Evolutionary conservation across 495 filamentous ascomycete genomes (phyloP), one percentile per base, ranked within the genome.

Genomic region (Immersiella caudata): DNA sequence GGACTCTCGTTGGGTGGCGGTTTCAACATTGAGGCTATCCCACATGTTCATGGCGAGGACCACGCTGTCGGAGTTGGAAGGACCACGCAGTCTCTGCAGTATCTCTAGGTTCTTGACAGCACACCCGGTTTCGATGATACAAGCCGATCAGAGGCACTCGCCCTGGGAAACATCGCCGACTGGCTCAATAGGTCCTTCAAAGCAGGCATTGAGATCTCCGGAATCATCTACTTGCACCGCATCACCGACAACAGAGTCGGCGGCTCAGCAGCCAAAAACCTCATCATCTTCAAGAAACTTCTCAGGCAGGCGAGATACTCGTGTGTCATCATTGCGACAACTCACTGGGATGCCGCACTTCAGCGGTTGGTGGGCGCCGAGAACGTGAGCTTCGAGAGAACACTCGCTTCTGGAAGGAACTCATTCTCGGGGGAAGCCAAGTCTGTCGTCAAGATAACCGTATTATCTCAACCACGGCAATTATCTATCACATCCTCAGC

Each of bases 61-160:
- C 12, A 63, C 60, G 22, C 25, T 33, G 14, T 24, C 40, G 40
- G 21, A 63, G 26, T 63, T 63, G 18, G 60, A 26, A 0, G 18
- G 36, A 1, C 65, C 65, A 4, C 57, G 52, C 6, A 67, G 7
- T 3, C 12, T 52, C 18, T 61, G 33, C 18, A 67, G 49, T 12
- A 67, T 14, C 21, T 51, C 21, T 24, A 67, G 60, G 2, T 60
- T 62, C 7, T 27, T 59, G 20, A 36, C 27, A 49, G 54, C 33
- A 64, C 49, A 6, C 49, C 62, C 16, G 62, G 62, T 4, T 64
- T 64, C 50, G 62, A 64, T 20, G 62, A 64, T n/a, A 55, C 46
- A 0, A 29, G n/a, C 25, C 22, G 50, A 5, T 8, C 40, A 9
- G 62, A 64, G 16, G 20, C n/a, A 1, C 1, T 2, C 11, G 27